A percentile compares a stretch with the other conserved stretches of the same genome.
These are phyloP conservation scores for Venturia carpophila DNA, from an alignment of 2,329 filamentous ascomycete species.

Conservation along the genomic window DNA sequence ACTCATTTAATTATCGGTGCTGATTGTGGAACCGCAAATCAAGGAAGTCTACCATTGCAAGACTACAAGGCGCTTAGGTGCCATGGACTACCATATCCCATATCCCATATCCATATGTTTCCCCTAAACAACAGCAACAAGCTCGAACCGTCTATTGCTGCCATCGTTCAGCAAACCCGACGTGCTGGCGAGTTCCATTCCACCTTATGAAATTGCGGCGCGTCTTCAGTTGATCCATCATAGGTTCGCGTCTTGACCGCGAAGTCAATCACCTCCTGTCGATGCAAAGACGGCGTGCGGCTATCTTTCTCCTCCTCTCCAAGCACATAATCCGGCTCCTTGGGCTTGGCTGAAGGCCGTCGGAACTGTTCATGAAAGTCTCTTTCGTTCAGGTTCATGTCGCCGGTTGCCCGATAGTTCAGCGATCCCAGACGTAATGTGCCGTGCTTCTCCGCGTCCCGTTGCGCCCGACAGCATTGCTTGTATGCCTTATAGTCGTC, in stretches of 20 bases:
- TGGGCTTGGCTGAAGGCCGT: neutral
- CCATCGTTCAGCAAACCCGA: neutral
- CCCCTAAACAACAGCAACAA: neutral
- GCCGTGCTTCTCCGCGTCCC: neutral
- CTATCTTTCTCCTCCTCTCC: neutral
- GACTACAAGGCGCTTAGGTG: too few species aligned
- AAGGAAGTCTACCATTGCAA: too few species aligned
- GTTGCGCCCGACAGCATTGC: conserved; percentile 8
- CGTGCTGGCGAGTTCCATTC: neutral
- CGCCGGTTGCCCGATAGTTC: neutral
- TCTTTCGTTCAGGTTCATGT: neutral
- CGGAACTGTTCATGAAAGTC: conserved; percentile 9
- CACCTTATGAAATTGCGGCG: neutral
- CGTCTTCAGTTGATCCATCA: neutral
- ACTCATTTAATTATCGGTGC: too few species aligned
- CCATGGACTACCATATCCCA: neutral
- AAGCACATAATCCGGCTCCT: neutral
- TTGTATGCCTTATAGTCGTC: conserved; percentile 45
- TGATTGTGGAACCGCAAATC: too few species aligned
- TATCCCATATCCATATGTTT: neutral
- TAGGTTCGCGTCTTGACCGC: neutral
- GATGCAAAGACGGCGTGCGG: neutral
- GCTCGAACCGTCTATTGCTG: neutral
- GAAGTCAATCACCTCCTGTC: neutral
- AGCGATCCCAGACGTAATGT: neutral